phyloP scores from a whole-genome alignment of 1,284 basidiomycete species.

The Mycena citricolor region DNA sequence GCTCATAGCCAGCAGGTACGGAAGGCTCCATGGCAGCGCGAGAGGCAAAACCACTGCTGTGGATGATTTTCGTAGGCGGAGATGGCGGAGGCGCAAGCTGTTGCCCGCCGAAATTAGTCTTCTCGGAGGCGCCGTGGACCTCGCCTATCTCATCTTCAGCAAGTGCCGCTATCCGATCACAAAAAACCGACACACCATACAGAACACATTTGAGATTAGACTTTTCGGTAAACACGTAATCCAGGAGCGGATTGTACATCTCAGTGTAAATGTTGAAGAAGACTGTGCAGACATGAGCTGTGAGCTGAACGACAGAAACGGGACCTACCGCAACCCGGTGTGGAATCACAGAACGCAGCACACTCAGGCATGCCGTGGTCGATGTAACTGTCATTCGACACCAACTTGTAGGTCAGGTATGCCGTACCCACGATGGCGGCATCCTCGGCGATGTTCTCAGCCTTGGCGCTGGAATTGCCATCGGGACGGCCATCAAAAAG shows the following conservation, averaged over 20 bases:
- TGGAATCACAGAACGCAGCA: constrained; percentile 20
- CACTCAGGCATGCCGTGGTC: constrained; percentile 15
- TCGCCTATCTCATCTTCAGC: constrained; percentile 7
- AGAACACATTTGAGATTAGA: constrained; percentile 25
- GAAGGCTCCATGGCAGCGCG: constrained; percentile 34
- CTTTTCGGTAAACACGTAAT: constrained; percentile 21
- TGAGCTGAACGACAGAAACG: constrained; percentile 6
- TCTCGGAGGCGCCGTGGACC: constrained; percentile 31
- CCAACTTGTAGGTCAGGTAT: constrained; percentile 21
- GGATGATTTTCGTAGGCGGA: constrained; percentile 37
- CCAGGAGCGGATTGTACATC: constrained; percentile 21
- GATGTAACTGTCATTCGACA: constrained; percentile 19
- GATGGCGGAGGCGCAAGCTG: constrained; percentile 32
- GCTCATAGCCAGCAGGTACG: constrained; percentile 39
- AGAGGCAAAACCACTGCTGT: constrained; percentile 40
- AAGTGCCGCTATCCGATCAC: background rate
- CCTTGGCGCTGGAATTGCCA: too few relatives aligned
- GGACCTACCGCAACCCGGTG: constrained; percentile 23
- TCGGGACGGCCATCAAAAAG: constrained; percentile 20
- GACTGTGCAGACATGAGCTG: constrained; percentile 12
- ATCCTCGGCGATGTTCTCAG: too few relatives aligned
- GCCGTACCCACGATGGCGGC: constrained; percentile 21
- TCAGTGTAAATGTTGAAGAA: constrained; percentile 26
- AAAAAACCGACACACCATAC: constrained; percentile 16
- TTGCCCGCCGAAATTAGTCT: constrained; percentile 35